Percentiles rank a stretch among this genome's conserved stretches.
Conservation (phyloP, 164 flowering plant genomes). For the Piper longum region DNA sequence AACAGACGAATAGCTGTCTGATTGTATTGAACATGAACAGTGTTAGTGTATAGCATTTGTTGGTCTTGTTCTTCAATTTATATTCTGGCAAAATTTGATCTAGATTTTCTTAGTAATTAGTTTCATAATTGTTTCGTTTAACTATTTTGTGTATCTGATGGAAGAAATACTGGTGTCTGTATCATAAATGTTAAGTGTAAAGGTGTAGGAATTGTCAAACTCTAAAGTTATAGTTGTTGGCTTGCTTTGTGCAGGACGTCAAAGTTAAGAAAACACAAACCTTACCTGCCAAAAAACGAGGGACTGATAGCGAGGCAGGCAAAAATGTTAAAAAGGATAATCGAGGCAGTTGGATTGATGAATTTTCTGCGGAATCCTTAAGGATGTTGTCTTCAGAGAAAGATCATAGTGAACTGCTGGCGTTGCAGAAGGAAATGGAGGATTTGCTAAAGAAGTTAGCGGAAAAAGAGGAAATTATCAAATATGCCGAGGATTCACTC, state of each 20-base stretch:
- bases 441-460: slow-evolving; percentile 49
- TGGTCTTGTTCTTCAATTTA: too few species aligned
- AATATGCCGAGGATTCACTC: slow-evolving; percentile 37
- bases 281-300: slow-evolving; percentile 33
- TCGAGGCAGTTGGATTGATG: slow-evolving; percentile 29
- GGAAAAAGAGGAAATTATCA: slow-evolving; percentile 75
- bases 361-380: slow-evolving; percentile 34
- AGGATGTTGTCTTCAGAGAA: slow-evolving; percentile 34
- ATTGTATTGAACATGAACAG: too few species aligned
- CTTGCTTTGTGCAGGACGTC: slow-evolving; percentile 20
- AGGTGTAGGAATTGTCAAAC: too few species aligned
- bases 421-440: slow-evolving; percentile 52
- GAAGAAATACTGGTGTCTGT: too few species aligned
- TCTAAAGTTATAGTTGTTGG: background rate
- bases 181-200: too few species aligned
- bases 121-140: too few species aligned
- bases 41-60: too few species aligned
- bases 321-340: slow-evolving; percentile 12
- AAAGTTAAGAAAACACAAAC: slow-evolving; percentile 50
- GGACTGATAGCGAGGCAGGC: slow-evolving; percentile 32
- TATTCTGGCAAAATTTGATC: too few species aligned
- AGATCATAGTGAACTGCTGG: slow-evolving; percentile 51
- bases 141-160: too few species aligned
- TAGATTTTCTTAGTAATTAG: too few species aligned
- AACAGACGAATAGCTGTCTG: too few species aligned